phyloP scores from a whole-genome alignment of 1,284 basidiomycete species.

The Paramarasmius palmivorus region DNA sequence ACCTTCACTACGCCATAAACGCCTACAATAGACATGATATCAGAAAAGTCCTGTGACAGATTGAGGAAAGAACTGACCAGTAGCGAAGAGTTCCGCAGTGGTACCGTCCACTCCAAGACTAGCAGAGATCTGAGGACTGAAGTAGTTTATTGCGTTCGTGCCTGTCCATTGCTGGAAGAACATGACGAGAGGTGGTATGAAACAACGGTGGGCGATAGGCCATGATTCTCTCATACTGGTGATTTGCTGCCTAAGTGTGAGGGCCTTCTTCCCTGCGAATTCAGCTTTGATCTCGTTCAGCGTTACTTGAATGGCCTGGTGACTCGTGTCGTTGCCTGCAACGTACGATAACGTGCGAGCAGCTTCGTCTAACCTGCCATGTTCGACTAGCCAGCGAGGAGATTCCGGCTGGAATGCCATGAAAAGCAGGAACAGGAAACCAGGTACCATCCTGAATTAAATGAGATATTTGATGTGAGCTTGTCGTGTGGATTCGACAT shows the following conservation, averaged over 20 bases:
- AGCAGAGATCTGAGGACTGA: conserved; percentile 49
- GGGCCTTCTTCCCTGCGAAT: conserved; percentile 42
- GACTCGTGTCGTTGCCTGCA: conserved; percentile 38
- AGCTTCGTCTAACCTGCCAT: conserved; percentile 50
- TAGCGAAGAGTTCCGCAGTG: conserved; percentile 55
- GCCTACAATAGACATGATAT: conserved; percentile 27
- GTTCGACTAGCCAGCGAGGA: conserved; percentile 61
- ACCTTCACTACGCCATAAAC: conserved; percentile 62
- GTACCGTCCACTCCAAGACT: conserved; percentile 55
- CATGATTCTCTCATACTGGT: conserved; percentile 46
- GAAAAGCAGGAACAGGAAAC: conserved; percentile 44
- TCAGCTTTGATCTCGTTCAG: conserved; percentile 55
- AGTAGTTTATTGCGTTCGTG: conserved; percentile 64
- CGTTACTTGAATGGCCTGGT: conserved; percentile 39
- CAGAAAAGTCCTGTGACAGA: not conserved
- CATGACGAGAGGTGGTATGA: conserved; percentile 55
- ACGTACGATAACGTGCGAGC: conserved; percentile 49
- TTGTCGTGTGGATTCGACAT: conserved; percentile 6
- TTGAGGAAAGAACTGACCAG: conserved; percentile 26
- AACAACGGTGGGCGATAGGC: conserved; percentile 43
- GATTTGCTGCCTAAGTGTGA: conserved; percentile 37
- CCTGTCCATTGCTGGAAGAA: conserved; percentile 62
- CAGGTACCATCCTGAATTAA: conserved; percentile 42
- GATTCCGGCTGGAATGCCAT: conserved; percentile 59
- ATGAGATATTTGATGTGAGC: not conserved